These are phyloP conservation scores for Corinectria fuckeliana DNA, from an alignment of 2,329 filamentous ascomycete species.

Conservation along the genomic window DNA sequence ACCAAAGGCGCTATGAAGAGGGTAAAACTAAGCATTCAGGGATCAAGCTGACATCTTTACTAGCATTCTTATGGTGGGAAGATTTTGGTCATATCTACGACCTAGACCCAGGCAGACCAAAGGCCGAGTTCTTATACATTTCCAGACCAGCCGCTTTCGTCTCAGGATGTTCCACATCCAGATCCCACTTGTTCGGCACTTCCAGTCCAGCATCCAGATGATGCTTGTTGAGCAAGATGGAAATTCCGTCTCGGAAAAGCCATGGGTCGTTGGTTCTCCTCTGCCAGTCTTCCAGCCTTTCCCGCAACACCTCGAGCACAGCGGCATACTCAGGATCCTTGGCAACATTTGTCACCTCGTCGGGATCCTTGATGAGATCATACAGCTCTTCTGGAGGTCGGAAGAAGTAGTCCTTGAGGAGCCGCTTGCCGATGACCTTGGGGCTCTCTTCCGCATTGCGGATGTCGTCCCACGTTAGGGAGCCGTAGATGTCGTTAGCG, in stretches of 20 bases:
- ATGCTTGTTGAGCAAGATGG: conserved; percentile 8
- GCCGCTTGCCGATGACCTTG: not conserved
- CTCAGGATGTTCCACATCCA: conserved; percentile 4
- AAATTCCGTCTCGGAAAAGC: conserved; percentile 9
- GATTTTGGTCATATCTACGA: not conserved
- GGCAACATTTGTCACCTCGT: not conserved
- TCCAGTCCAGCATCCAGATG: conserved; percentile 3
- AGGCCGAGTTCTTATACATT: conserved; percentile 1
- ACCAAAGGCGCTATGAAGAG: too few relatives aligned
- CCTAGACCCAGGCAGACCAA: not conserved
- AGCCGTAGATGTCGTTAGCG: conserved; percentile 50
- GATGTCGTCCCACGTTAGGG: conserved; percentile 52
- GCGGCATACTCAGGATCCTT: conserved; percentile 1
- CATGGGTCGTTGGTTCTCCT: conserved; percentile 9
- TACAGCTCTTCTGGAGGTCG: not conserved
- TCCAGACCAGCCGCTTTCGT: not conserved
- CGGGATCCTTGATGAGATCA: not conserved
- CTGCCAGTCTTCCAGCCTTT: conserved; percentile 1
- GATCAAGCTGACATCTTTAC: too few relatives aligned
- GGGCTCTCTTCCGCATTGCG: conserved; percentile 39
- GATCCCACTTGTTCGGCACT: conserved; percentile 1
- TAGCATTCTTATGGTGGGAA: too few relatives aligned
- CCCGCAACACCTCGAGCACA: not conserved
- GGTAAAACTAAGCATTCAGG: too few relatives aligned
- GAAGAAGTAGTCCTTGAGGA: conserved; percentile 6